phyloP scores from a whole-genome alignment of 805 yeast genomes.

The Ascoidea asiatica region DNA sequence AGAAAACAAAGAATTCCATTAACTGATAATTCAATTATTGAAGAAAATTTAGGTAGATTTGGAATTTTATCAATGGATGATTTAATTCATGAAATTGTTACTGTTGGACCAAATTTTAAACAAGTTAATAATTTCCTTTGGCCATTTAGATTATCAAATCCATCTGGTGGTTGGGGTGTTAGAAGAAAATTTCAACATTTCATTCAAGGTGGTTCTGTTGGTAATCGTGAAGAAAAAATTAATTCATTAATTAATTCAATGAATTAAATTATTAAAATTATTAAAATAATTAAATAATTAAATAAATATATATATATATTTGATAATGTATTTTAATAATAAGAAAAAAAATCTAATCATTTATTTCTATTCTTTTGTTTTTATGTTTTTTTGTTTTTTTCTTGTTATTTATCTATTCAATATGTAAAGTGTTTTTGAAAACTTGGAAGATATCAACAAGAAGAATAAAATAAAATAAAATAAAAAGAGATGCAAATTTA shows the following conservation, averaged over 20 bases:
- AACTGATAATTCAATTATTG: constrained; percentile 78
- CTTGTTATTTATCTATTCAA: no score
- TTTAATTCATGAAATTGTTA: constrained; percentile 89
- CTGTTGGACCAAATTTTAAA: constrained; percentile 97
- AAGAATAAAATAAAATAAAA: no score
- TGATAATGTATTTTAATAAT: no score
- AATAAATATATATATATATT: no score
- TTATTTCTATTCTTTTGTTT: no score
- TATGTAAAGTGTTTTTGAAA: no score
- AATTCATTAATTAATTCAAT: constrained; percentile 87
- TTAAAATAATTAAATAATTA: no score
- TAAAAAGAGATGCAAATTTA: no score
- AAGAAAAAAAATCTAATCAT: no score
- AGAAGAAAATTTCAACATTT: constrained; percentile 94
- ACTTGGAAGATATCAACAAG: no score
- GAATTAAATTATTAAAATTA: constrained; percentile 48
- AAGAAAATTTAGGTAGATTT: constrained; percentile 80
- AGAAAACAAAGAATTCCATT: constrained; percentile 92
- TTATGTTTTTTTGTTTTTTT: no score
- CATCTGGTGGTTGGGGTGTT: constrained; percentile 96
- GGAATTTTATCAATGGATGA: constrained; percentile 88
- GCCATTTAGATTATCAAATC: constrained; percentile 96
- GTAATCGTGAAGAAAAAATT: constrained; percentile 95
- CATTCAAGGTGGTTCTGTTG: constrained; percentile 96
- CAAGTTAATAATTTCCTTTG: constrained; percentile 97